These are phyloP conservation scores for Backusella tarrabulga DNA, from an alignment of 192 early-diverging fungal genomes.

Conservation along the genomic window DNA sequence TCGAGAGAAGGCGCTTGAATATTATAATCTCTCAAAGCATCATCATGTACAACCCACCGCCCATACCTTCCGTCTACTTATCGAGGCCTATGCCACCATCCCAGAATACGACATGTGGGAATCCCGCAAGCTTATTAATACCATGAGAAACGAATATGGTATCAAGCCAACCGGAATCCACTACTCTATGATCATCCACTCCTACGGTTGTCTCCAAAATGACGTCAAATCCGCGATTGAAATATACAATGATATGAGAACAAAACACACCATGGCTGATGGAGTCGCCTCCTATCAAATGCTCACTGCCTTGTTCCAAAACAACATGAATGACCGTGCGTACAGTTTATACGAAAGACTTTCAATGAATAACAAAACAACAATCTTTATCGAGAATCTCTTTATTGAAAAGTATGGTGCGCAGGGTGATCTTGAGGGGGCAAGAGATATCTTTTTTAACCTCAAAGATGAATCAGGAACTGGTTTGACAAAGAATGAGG, in stretches of 20 bases:
- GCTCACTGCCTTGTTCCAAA: conserved; percentile 47
- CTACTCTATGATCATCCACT: conserved; percentile 50
- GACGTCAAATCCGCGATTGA: conserved; percentile 42
- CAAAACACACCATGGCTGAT: conserved; percentile 33
- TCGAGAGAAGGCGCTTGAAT: conserved; percentile 45
- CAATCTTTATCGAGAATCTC: conserved; percentile 55
- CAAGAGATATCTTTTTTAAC: conserved; percentile 40
- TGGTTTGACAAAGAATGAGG: conserved; percentile 45
- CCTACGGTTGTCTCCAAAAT: conserved; percentile 51
- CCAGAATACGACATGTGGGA: conserved; percentile 51
- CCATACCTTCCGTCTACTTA: conserved; percentile 53
- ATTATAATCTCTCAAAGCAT: conserved; percentile 39
- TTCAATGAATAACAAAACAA: conserved; percentile 33
- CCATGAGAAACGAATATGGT: conserved; percentile 35
- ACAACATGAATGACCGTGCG: conserved; percentile 38
- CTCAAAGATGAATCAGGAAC: conserved; percentile 40
- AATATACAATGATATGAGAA: conserved; percentile 44
- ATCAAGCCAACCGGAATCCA: conserved; percentile 44
- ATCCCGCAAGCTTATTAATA: conserved; percentile 42
- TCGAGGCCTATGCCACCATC: conserved; percentile 54
- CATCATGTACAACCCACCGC: conserved; percentile 41
- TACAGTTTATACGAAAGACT: conserved; percentile 46
- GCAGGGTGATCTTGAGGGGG: conserved; percentile 31
- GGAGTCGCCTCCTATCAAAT: conserved; percentile 47
- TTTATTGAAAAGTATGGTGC: conserved; percentile 54